Percentiles rank a stretch among this genome's conserved stretches.
Conservation (phyloP, 306 rosid species). For the Vigna radiata region DNA sequence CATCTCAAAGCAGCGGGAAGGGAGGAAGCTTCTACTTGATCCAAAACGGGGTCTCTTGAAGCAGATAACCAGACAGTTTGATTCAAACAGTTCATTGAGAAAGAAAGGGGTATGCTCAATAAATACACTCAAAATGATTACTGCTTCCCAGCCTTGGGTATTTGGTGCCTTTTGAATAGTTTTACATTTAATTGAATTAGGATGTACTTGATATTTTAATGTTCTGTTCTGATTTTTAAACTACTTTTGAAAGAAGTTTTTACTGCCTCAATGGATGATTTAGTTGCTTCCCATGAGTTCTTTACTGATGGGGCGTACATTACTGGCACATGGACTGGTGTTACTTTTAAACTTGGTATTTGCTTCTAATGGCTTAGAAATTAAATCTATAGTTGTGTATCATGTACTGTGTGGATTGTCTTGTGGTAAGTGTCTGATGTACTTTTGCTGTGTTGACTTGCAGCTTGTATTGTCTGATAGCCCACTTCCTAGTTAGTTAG, state of each 20-base stretch:
- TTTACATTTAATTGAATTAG: constrained; percentile 12
- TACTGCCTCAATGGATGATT: constrained; percentile 17
- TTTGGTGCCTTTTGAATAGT: constrained; percentile 11
- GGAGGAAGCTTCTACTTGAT: constrained; percentile 89
- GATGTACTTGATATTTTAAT: constrained; percentile 28
- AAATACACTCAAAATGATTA: constrained; percentile 22
- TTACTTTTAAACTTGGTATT: constrained; percentile 22
- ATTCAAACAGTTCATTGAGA: constrained; percentile 78
- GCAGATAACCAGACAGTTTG: constrained; percentile 88
- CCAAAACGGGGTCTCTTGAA: constrained; percentile 84
- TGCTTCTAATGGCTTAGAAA: no score
- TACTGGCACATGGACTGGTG: constrained; percentile 19
- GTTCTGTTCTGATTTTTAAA: constrained; percentile 7
- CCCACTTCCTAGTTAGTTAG: no score
- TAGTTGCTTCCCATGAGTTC: constrained; percentile 21
- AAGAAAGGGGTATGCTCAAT: constrained; percentile 87
- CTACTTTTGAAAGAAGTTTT: constrained; percentile 34
- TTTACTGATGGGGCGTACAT: constrained; percentile 8
- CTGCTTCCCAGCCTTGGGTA: constrained; percentile 25
- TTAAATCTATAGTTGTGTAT: no score
- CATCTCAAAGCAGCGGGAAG: constrained; percentile 79
- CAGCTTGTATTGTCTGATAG: no score
- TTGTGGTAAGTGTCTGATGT: no score
- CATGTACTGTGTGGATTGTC: no score
- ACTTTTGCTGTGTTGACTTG: no score